Conservation (phyloP, 2,329 filamentous ascomycete species). For the Huntiella decipiens region DNA sequence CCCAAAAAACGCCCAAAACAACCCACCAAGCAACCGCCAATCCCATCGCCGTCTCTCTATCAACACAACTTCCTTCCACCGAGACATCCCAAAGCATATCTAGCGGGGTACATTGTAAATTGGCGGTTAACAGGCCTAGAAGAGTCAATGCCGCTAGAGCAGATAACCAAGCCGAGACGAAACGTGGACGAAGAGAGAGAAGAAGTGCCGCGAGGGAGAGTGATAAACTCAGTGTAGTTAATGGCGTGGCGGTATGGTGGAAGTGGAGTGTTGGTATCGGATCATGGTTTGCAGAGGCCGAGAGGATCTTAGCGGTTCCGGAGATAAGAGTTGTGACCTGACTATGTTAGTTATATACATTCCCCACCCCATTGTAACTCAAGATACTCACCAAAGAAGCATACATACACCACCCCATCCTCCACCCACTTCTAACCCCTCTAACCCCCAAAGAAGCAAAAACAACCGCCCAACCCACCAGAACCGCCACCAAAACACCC, state of each 20-base stretch:
- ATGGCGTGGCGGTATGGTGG: not conserved
- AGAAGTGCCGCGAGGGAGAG: slow-evolving; percentile 15
- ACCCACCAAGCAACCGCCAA: no score
- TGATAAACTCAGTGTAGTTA: not conserved
- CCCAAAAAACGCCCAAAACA: no score
- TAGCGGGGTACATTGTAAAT: slow-evolving; percentile 21
- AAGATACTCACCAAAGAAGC: no score
- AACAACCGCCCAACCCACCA: no score
- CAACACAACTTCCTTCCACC: slow-evolving; percentile 18
- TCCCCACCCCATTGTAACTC: no score
- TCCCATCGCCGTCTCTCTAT: slow-evolving; percentile 15
- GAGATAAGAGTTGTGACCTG: not conserved
- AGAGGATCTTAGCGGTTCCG: not conserved
- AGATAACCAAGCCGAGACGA: slow-evolving; percentile 20
- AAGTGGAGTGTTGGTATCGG: not conserved
- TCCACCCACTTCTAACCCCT: no score
- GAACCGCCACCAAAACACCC: no score
- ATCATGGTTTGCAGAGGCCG: not conserved
- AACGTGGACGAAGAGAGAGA: slow-evolving; percentile 17
- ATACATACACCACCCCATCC: no score
- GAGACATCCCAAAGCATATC: slow-evolving; percentile 20
- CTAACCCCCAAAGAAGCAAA: no score
- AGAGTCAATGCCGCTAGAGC: slow-evolving; percentile 15
- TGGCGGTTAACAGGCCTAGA: slow-evolving; percentile 17
- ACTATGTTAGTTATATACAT: not conserved